Evolutionary conservation across 768 basidiomycete genomes (phyloP).

Genomic region (Postia placenta): DNA sequence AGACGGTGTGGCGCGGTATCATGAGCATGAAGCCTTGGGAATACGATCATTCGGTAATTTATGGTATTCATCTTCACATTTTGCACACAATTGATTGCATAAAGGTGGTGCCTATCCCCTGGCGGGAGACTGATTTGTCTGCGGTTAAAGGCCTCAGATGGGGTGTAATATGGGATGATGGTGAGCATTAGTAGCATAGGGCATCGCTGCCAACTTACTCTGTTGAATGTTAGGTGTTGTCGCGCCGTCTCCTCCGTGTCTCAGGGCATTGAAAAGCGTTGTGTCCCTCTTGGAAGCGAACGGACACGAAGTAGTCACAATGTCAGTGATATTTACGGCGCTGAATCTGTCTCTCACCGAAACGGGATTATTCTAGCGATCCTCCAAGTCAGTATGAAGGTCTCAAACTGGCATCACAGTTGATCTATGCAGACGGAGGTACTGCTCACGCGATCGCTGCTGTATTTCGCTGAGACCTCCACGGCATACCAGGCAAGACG

Average conservation of each 20-base stretch:
- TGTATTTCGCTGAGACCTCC: background rate
- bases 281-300: slow-evolving; percentile 27
- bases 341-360: background rate
- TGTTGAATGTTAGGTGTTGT: slow-evolving; percentile 24
- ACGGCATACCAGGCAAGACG: slow-evolving; percentile 9
- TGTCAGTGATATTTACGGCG: slow-evolving; percentile 21
- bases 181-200: no score
- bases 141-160: slow-evolving; percentile 28
- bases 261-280: slow-evolving; percentile 31
- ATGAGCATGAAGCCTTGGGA: slow-evolving; percentile 36
- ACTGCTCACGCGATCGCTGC: background rate
- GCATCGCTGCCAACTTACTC: no score
- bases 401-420: slow-evolving; percentile 16
- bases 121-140: slow-evolving; percentile 29
- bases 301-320: slow-evolving; percentile 33
- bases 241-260: slow-evolving; percentile 34
- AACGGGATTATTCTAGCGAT: slow-evolving; percentile 17
- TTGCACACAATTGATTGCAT: background rate
- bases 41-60: slow-evolving; percentile 25
- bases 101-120: slow-evolving; percentile 35
- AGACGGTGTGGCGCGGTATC: slow-evolving; percentile 39
- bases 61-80: background rate
- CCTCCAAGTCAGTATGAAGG: slow-evolving; percentile 23
- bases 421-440: slow-evolving; percentile 21
- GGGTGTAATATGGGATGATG: slow-evolving; percentile 40